phyloP scores from a whole-genome alignment of 2,329 filamentous ascomycete species.

The Arthrinium phaeospermum region DNA sequence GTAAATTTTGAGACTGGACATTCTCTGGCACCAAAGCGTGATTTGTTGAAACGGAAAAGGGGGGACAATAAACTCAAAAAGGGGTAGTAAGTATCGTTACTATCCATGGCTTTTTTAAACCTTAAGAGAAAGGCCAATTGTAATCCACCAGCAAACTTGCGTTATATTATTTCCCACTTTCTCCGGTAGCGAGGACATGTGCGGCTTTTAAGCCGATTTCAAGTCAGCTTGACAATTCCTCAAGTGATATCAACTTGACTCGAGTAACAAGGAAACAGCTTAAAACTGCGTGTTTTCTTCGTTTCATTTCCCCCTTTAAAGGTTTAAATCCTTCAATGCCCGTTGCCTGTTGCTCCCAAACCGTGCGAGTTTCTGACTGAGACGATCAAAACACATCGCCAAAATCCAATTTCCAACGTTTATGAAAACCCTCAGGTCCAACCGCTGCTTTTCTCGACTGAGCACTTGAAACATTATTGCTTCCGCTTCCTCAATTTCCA shows the following conservation, averaged over 20 bases:
- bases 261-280: background rate
- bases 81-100: too few relatives aligned
- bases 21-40: accelerated
- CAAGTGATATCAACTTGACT: background rate
- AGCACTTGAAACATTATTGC: background rate
- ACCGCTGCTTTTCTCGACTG: background rate
- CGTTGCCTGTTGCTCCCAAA: background rate
- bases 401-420: background rate
- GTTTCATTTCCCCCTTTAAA: background rate
- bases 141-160: too few relatives aligned
- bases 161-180: background rate
- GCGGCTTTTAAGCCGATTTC: background rate
- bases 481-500: too few relatives aligned
- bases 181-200: background rate
- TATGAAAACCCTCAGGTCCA: background rate
- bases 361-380: background rate
- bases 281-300: too few relatives aligned
- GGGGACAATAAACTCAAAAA: too few relatives aligned
- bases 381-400: background rate
- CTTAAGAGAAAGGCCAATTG: too few relatives aligned
- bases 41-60: too few relatives aligned
- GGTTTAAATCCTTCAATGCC: background rate
- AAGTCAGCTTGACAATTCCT: background rate
- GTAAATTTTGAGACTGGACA: accelerated
- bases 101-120: too few relatives aligned